Percentiles rank a stretch among this genome's conserved stretches.
These are phyloP conservation scores for Naganishia albida DNA, from an alignment of 1,284 basidiomycete genomes.

Conservation along the genomic window DNA sequence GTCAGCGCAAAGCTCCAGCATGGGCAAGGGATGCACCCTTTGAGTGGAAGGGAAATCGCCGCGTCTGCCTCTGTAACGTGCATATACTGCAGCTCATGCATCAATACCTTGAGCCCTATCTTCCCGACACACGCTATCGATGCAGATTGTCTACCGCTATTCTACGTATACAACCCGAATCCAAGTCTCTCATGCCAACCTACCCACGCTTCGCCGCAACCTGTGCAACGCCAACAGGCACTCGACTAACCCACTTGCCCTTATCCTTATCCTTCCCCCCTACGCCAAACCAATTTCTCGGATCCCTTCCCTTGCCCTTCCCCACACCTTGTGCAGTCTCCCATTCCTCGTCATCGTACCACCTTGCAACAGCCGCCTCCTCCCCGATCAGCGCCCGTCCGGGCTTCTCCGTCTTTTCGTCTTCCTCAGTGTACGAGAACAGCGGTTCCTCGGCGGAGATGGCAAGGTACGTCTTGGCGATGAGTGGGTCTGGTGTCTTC, in stretches of 20 bases:
- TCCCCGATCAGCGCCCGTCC: not conserved
- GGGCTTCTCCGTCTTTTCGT: constrained; percentile 6
- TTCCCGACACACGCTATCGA: no score
- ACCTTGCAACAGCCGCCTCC: constrained; percentile 2
- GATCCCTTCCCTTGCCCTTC: not conserved
- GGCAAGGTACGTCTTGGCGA: constrained; percentile 32
- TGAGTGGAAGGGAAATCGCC: no score
- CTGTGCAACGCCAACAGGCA: not conserved
- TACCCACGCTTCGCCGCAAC: not conserved
- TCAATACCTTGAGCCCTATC: no score
- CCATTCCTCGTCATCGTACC: constrained; percentile 15
- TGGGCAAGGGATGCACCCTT: no score
- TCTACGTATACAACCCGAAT: no score
- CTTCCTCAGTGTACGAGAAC: constrained; percentile 1
- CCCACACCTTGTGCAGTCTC: not conserved
- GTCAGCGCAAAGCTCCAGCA: no score
- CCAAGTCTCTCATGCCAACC: not conserved
- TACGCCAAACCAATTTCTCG: not conserved
- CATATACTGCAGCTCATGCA: no score
- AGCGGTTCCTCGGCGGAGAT: constrained; percentile 7
- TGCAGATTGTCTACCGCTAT: no score
- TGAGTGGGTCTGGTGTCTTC: constrained; percentile 39
- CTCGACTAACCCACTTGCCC: constrained; percentile 4
- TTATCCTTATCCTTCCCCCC: not conserved
- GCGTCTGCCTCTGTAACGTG: no score